These are phyloP conservation scores for Penicillium daleae DNA, from an alignment of 495 filamentous ascomycete genomes.

Conservation along the genomic window DNA sequence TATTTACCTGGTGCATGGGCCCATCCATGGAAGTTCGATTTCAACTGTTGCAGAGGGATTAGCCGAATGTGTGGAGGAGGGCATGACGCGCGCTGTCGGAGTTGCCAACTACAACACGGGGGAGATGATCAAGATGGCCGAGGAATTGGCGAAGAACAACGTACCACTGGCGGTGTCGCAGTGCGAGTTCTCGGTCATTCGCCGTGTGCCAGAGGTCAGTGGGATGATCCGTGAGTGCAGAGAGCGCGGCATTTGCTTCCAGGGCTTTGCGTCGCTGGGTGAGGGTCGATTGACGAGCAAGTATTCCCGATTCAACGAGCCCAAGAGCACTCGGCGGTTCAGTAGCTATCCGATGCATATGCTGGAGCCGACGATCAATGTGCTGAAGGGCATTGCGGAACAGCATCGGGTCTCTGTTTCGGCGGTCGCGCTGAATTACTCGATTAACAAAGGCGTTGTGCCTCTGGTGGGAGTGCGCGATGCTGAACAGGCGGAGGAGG, in stretches of 20 bases:
- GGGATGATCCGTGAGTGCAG: conserved; percentile 32
- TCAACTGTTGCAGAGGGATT: conserved; percentile 32
- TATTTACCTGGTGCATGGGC: conserved; percentile 75
- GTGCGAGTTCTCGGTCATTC: conserved; percentile 34
- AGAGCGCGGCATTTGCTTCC: conserved; percentile 31
- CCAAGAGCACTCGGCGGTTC: conserved; percentile 24
- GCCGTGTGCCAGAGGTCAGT: conserved; percentile 27
- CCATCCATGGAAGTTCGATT: conserved; percentile 38
- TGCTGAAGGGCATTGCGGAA: conserved; percentile 33
- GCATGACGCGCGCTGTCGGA: conserved; percentile 39
- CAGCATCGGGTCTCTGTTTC: conserved; percentile 31
- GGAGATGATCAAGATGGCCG: conserved; percentile 45
- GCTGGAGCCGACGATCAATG: conserved; percentile 31
- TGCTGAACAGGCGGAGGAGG: conserved; percentile 28
- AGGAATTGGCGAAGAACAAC: conserved; percentile 22
- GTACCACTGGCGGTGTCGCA: conserved; percentile 30
- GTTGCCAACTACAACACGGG: conserved; percentile 47
- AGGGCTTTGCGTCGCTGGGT: conserved; percentile 31
- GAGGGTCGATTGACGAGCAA: conserved; percentile 31
- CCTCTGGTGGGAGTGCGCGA: conserved; percentile 27
- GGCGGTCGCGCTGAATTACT: conserved; percentile 48
- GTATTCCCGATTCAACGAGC: conserved; percentile 28
- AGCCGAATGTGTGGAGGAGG: conserved; percentile 44
- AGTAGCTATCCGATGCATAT: conserved; percentile 36
- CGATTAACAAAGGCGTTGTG: conserved; percentile 36